Percentiles rank a stretch among this genome's conserved stretches.
Conservation (phyloP, 1,284 basidiomycete species). For the Ustilago curta region DNA sequence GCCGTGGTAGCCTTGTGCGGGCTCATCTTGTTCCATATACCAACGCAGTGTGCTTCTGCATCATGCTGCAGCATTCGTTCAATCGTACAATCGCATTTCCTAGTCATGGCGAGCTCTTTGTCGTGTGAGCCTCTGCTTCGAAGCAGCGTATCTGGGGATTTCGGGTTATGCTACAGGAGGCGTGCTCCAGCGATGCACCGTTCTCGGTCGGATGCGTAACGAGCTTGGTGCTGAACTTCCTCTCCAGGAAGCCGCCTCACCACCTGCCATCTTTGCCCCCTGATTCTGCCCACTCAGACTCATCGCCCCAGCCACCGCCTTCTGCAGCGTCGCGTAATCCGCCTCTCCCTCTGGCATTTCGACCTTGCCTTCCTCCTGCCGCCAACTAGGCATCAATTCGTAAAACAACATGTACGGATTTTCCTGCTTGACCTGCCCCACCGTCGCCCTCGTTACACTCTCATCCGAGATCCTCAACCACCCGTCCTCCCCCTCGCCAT, state of each 20-base stretch:
- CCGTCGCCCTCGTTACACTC: constrained; percentile 42
- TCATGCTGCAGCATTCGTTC: too few relatives aligned
- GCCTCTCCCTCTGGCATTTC: constrained; percentile 18
- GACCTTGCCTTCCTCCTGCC: constrained; percentile 7
- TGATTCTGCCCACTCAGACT: not conserved
- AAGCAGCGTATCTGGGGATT: not conserved
- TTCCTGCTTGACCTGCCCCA: constrained; percentile 59
- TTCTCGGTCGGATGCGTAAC: constrained; percentile 28
- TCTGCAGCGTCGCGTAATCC: constrained; percentile 32
- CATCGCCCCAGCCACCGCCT: constrained; percentile 29
- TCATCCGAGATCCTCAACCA: constrained; percentile 67
- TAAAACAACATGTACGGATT: constrained; percentile 68
- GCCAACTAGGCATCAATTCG: constrained; percentile 34
- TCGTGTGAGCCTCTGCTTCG: not conserved
- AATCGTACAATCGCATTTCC: too few relatives aligned
- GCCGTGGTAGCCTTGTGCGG: constrained; percentile 26
- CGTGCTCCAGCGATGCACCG: constrained; percentile 42
- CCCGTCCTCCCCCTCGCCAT: constrained; percentile 5
- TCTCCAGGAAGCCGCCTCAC: not conserved
- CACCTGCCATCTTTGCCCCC: not conserved
- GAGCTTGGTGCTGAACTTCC: constrained; percentile 19
- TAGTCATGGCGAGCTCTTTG: too few relatives aligned
- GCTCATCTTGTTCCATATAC: not conserved
- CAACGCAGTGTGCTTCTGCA: too few relatives aligned
- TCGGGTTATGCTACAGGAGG: constrained; percentile 17